Evolutionary conservation across 139 green algal species (phyloP).

Genomic region (Tetraselmis chui): DNA sequence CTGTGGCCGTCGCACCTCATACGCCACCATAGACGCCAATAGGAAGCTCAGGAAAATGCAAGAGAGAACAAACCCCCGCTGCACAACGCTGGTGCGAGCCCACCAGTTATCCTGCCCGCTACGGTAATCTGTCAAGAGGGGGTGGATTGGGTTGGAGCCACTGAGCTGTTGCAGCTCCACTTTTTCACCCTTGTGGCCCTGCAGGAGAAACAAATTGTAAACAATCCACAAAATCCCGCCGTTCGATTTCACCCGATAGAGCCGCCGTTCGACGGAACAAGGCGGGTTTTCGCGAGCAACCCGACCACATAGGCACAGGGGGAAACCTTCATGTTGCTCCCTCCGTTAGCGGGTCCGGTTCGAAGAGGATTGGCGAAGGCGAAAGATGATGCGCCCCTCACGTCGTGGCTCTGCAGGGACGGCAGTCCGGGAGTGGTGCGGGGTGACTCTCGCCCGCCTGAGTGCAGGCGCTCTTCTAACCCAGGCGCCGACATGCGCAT

Average conservation of each 20-base stretch:
- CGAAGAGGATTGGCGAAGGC: background rate
- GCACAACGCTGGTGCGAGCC: background rate
- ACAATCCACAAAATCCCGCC: no score
- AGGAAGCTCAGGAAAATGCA: background rate
- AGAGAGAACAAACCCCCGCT: background rate
- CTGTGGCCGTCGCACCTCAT: background rate
- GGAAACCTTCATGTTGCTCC: background rate
- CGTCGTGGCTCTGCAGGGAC: background rate
- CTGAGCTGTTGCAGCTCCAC: background rate
- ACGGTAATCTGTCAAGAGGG: background rate
- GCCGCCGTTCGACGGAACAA: no score
- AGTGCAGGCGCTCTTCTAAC: background rate
- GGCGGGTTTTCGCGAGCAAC: no score
- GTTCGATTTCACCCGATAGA: no score
- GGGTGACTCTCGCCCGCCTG: background rate
- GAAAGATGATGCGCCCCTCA: background rate
- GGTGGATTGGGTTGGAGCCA: background rate
- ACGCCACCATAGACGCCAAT: background rate
- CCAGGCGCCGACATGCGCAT: background rate
- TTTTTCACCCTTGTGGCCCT: background rate
- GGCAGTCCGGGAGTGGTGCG: background rate
- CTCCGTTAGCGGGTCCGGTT: background rate
- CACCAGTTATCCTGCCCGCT: background rate
- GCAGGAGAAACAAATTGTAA: no score
- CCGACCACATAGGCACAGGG: no score